Percentiles rank a stretch among this genome's conserved stretches.
Conservation (phyloP, 2,329 filamentous ascomycete species). For the Fusarium udum region DNA sequence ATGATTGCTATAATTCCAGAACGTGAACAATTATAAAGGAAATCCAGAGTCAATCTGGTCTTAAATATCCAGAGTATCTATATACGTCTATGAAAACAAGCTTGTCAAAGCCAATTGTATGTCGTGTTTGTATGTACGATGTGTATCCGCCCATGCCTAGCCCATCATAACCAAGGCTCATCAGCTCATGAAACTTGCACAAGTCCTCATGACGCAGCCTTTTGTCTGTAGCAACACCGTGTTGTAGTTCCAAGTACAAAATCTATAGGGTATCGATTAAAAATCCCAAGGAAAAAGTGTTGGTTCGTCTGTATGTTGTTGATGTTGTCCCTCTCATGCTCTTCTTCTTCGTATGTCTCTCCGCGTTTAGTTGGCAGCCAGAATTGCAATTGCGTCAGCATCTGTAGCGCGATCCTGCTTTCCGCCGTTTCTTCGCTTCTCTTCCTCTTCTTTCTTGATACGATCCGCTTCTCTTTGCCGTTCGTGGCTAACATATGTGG, state of each 20-base stretch:
- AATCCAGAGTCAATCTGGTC: neutral
- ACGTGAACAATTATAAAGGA: neutral
- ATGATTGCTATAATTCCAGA: neutral
- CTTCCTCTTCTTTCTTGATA: conserved; percentile 55
- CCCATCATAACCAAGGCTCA: conserved; percentile 12
- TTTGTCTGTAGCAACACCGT: neutral
- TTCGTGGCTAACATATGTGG: conserved; percentile 64
- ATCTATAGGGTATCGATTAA: conserved; percentile 44
- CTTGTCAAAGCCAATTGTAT: conserved; percentile 21
- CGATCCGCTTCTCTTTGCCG: conserved; percentile 57
- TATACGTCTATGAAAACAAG: conserved; percentile 31
- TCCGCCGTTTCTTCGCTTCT: conserved; percentile 54
- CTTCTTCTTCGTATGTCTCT: neutral
- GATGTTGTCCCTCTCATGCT: neutral
- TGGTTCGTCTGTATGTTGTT: conserved; percentile 19
- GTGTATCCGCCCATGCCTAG: neutral
- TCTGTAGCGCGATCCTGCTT: conserved; percentile 57
- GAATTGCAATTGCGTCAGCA: conserved; percentile 65
- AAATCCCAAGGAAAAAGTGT: conserved; percentile 32
- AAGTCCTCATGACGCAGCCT: conserved; percentile 10
- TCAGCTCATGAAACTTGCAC: conserved; percentile 8
- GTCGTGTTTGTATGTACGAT: conserved; percentile 15
- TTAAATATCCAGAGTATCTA: conserved; percentile 3
- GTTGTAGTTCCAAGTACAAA: conserved; percentile 25
- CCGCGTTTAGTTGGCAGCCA: conserved; percentile 61